A percentile compares a stretch with the other conserved stretches of the same genome.
Evolutionary conservation across 768 basidiomycete species (phyloP).

Genomic region (Rhodotorula toruloides): DNA sequence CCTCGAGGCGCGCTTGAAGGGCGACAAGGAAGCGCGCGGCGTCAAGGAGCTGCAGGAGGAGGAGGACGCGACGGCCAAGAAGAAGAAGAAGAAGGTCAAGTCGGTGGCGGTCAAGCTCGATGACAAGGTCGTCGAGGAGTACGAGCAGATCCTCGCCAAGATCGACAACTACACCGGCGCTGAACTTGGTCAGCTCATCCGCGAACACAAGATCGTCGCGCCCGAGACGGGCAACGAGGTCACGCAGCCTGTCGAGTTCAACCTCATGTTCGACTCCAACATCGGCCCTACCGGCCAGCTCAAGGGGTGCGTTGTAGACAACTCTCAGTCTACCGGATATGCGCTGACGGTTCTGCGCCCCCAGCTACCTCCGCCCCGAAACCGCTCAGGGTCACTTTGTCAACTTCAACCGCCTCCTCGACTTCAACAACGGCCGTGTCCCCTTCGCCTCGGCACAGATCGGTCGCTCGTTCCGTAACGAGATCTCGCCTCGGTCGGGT

Average conservation of each 20-base stretch:
- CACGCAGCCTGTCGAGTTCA: conserved; percentile 88
- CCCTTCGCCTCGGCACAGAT: conserved; percentile 98
- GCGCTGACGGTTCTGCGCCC: not conserved
- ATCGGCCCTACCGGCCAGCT: conserved; percentile 97
- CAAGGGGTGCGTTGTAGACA: conserved; percentile 66
- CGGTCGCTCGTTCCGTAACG: conserved; percentile 92
- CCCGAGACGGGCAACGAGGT: conserved; percentile 91
- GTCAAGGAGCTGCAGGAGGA: conserved; percentile 55
- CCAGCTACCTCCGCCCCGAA: conserved; percentile 88
- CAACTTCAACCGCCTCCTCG: conserved; percentile 92
- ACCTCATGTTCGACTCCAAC: conserved; percentile 96
- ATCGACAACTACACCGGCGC: conserved; percentile 90
- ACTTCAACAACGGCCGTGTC: conserved; percentile 94
- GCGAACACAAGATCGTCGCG: conserved; percentile 71
- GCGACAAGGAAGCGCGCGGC: conserved; percentile 84
- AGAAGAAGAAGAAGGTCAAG: conserved; percentile 58
- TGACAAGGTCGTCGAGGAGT: conserved; percentile 68
- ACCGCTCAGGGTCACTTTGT: conserved; percentile 98
- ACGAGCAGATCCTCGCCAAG: conserved; percentile 77
- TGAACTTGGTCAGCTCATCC: conserved; percentile 80
- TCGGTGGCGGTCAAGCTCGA: conserved; percentile 69
- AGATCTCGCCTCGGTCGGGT: conserved; percentile 94
- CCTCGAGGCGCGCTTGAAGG: conserved; percentile 79
- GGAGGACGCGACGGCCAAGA: conserved; percentile 64
- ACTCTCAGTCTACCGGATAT: too few species aligned